Percentiles rank a stretch among this genome's conserved stretches.
These are phyloP conservation scores for Aspergillus carbonarius DNA, from an alignment of 2,329 filamentous ascomycete genomes.

Conservation along the genomic window DNA sequence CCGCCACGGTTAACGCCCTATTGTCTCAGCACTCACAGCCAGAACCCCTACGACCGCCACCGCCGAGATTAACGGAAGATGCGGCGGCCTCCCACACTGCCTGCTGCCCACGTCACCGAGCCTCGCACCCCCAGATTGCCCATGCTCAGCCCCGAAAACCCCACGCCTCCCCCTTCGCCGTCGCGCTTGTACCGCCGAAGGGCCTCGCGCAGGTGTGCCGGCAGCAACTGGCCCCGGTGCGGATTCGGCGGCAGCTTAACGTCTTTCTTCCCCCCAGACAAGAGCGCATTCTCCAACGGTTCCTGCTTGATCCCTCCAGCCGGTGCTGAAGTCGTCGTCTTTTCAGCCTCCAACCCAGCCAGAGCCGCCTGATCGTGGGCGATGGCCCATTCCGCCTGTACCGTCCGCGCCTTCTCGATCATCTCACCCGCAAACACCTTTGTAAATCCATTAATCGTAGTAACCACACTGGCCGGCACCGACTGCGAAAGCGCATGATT, in stretches of 20 bases:
- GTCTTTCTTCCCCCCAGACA: slow-evolving; percentile 9
- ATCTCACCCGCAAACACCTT: slow-evolving; percentile 68
- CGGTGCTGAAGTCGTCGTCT: slow-evolving; percentile 40
- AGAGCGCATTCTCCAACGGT: slow-evolving; percentile 17
- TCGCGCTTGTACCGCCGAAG: slow-evolving; percentile 50
- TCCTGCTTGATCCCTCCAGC: slow-evolving; percentile 25
- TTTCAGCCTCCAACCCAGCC: slow-evolving; percentile 57
- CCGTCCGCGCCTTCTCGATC: slow-evolving; percentile 63
- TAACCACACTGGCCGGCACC: slow-evolving; percentile 63
- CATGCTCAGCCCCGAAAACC: slow-evolving; percentile 49
- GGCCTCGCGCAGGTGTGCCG: slow-evolving; percentile 51
- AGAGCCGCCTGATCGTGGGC: slow-evolving; percentile 54
- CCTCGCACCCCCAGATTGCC: slow-evolving; percentile 46
- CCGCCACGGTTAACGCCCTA: neutral
- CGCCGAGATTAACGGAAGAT: slow-evolving; percentile 40
- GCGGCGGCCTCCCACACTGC: slow-evolving; percentile 41
- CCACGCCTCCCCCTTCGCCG: slow-evolving; percentile 49
- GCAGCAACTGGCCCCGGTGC: slow-evolving; percentile 49
- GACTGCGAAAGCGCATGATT: slow-evolving; percentile 68
- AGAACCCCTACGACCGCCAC: neutral
- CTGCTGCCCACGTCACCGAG: slow-evolving; percentile 44
- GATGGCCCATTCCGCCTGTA: slow-evolving; percentile 55
- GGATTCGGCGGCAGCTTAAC: slow-evolving; percentile 44
- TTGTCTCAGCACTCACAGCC: neutral
- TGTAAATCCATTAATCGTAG: slow-evolving; percentile 63